Base-by-base conservation (phyloP, 2,329 filamentous ascomycete species). In the Ascocoryne sarcoides region DNA sequence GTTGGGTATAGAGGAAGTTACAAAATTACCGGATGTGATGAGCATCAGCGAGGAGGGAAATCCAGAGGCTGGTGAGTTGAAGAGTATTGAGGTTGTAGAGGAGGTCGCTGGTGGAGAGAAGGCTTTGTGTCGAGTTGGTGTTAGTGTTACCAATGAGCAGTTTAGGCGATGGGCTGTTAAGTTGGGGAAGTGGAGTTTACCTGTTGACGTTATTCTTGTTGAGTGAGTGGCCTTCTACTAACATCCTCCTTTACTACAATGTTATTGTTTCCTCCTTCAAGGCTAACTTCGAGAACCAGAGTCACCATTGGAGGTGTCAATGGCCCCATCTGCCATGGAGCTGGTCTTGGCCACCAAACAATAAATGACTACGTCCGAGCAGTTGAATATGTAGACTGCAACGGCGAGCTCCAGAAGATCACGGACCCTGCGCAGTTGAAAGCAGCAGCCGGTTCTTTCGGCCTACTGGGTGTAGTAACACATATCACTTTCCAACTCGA, bases 401-500 rank as follows among this genome's bases (percentile, higher is more conserved):
- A 70, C 42, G 67, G 68, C 4, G 55, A 57, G 4, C 52, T 62
- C 32, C 66, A 62, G 30, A 53, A 52, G 5, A 61, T 70, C 17
- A 59, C 61, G 34, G 59, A 68, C 10, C 57, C 59, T 8, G 47
- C 51, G 1, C 60, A 61, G 3, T 57, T 71, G 32, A 55, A 56
- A 37, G 67, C 66, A 5, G 67, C 66, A 1, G 63, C 65, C 8
- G 64, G 64, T 2, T 63, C 61, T 40, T 70, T 71, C 34, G 68
- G 67, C 2, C 58, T 71, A 2, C 59, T 71, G 14, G 68, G 68
- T 3, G 60, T 71, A 12, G 60, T 70, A 10, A 71, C 68, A 1
- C 66, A 71, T 47, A 58, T 71, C 32, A 70, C 67, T 0, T 60
- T 70, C 16, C 65, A 68, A 47, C 55, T 70, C 12, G 62, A 67